A percentile compares a stretch with the other conserved stretches of the same genome.
Conservation (phyloP, 139 green algal genomes). For the Chlamydomonas asymmetrica region DNA sequence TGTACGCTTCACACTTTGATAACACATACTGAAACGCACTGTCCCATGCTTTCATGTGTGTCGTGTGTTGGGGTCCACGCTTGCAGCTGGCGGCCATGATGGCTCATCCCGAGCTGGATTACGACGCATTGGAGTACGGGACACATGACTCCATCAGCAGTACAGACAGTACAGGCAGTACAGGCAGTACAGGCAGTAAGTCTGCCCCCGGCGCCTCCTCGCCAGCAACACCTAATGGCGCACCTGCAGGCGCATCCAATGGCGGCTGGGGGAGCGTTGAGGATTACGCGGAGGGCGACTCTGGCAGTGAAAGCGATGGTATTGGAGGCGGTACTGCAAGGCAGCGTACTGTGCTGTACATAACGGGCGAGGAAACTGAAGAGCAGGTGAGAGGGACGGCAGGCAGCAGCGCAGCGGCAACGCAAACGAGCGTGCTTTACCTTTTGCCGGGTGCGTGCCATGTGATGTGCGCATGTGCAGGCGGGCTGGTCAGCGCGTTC, state of each 20-base stretch:
- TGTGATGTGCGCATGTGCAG: background rate
- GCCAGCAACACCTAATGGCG: no score
- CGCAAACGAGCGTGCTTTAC: no score
- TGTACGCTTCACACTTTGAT: no score
- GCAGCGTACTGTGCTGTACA: conserved; percentile 70
- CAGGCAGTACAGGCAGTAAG: no score
- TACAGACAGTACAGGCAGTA: no score
- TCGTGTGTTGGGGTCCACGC: background rate
- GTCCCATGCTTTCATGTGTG: no score
- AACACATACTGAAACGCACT: no score
- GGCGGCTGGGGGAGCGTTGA: no score
- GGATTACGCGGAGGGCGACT: background rate
- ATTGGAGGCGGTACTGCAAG: background rate
- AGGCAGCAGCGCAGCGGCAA: no score
- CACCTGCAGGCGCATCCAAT: no score
- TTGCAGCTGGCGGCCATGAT: conserved; percentile 43
- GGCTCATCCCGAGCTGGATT: conserved; percentile 30
- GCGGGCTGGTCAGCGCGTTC: background rate
- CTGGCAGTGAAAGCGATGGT: background rate
- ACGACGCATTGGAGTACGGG: conserved; percentile 18
- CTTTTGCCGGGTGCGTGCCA: background rate
- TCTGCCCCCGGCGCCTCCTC: no score
- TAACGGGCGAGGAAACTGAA: conserved; percentile 75
- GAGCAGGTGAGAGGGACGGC: conserved; percentile 53
- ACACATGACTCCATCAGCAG: no score